phyloP scores from a whole-genome alignment of 2,329 filamentous ascomycete species.

The Fusarium bulbicola region DNA sequence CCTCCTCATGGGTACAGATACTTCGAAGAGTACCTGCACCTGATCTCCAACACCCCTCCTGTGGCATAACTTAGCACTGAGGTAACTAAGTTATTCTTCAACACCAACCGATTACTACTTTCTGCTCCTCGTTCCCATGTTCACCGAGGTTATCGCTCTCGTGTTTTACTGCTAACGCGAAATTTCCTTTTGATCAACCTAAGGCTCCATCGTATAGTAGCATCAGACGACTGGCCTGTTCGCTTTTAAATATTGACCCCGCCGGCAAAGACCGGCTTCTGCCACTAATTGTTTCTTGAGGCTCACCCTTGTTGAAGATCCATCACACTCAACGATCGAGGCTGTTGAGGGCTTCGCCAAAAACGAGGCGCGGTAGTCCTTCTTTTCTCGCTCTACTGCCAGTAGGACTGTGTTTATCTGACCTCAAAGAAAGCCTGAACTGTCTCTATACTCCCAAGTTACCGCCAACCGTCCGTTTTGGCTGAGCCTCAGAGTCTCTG shows the following conservation, averaged over 20 bases:
- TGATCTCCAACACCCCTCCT: constrained; percentile 14
- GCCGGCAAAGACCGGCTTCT: constrained; percentile 27
- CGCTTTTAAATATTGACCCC: constrained; percentile 10
- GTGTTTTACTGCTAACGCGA: not conserved
- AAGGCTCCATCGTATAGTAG: not conserved
- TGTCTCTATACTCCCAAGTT: not conserved
- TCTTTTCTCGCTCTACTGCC: not conserved
- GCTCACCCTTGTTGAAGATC: constrained; percentile 6
- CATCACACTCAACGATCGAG: not conserved
- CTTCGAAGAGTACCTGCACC: constrained; percentile 7
- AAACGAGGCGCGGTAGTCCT: not conserved
- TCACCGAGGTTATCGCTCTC: not conserved
- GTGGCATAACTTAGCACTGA: not conserved
- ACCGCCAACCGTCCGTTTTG: not conserved
- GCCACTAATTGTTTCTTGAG: not conserved
- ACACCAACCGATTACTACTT: constrained; percentile 12
- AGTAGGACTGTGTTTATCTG: not conserved
- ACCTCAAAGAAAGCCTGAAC: not conserved
- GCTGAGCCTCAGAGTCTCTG: not conserved
- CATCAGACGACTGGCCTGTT: constrained; percentile 2
- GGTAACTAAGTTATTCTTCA: constrained; percentile 8
- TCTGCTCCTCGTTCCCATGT: not conserved
- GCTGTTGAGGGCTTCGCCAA: not conserved
- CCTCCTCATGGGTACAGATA: constrained; percentile 24
- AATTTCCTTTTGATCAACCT: not conserved